A percentile compares a stretch with the other conserved stretches of the same genome.
Evolutionary conservation across 305 asterid species (phyloP).

Genomic region (Fraxinus angustifolia): DNA sequence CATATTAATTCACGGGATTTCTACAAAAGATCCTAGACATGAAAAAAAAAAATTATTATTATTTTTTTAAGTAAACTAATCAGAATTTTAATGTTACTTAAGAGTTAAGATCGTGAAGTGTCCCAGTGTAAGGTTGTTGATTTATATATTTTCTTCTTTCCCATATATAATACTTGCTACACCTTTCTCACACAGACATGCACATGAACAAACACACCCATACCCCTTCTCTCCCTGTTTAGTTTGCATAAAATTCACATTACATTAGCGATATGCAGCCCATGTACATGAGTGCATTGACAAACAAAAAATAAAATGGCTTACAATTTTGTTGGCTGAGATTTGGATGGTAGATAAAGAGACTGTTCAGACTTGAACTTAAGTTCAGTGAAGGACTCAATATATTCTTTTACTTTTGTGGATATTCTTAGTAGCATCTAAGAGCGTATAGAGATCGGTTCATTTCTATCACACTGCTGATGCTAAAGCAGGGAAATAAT

Average conservation of each 20-base stretch:
- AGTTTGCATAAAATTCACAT: neutral
- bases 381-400: neutral
- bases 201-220: neutral
- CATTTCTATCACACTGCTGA: neutral
- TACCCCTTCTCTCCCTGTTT: neutral
- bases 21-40: neutral
- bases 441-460: neutral
- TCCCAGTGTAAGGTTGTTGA: neutral
- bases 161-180: neutral
- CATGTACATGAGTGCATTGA: neutral
- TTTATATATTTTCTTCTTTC: neutral
- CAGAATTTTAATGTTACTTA: neutral
- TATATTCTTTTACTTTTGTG: neutral
- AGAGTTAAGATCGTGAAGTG: neutral
- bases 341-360: neutral
- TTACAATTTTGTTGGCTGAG: neutral
- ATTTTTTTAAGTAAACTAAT: neutral
- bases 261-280: neutral
- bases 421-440: neutral
- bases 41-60: neutral
- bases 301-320: neutral
- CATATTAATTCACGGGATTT: no score
- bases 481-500: slow-evolving; percentile 6
- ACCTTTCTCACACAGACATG: neutral
- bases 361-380: neutral